phyloP scores from a whole-genome alignment of 2,329 filamentous ascomycete species.

The Fusarium palustre region DNA sequence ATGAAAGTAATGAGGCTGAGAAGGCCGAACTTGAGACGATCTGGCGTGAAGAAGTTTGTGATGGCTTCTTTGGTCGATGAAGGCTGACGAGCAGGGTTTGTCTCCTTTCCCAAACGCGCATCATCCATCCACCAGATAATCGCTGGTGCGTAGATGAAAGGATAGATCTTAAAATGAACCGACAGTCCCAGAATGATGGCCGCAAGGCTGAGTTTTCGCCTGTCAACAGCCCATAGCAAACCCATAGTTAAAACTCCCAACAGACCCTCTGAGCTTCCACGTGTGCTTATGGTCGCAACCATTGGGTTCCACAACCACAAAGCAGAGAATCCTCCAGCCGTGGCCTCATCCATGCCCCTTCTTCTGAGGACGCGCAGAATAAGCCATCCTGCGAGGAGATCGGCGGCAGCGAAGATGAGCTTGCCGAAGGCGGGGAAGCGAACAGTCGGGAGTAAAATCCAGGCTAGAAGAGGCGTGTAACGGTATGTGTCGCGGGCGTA shows the following conservation, averaged over 20 bases:
- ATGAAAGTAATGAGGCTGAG: slow-evolving; percentile 80
- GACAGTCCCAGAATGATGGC: slow-evolving; percentile 82
- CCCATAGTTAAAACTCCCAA: slow-evolving; percentile 86
- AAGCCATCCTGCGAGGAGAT: slow-evolving; percentile 86
- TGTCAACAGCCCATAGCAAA: slow-evolving; percentile 83
- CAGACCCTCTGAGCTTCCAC: slow-evolving; percentile 92
- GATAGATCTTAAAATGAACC: slow-evolving; percentile 99
- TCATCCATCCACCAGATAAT: slow-evolving; percentile 84
- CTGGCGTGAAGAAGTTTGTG: slow-evolving; percentile 61
- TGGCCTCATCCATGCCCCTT: slow-evolving; percentile 59
- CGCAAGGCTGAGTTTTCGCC: slow-evolving; percentile 71
- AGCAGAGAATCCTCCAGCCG: slow-evolving; percentile 80
- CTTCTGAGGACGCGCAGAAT: slow-evolving; percentile 61
- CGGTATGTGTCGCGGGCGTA: slow-evolving; percentile 95
- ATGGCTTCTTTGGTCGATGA: slow-evolving; percentile 44
- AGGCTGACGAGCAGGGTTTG: slow-evolving; percentile 6
- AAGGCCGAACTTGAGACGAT: slow-evolving; percentile 68
- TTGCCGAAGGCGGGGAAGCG: slow-evolving; percentile 88
- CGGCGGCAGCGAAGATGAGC: slow-evolving; percentile 82
- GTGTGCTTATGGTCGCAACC: slow-evolving; percentile 96
- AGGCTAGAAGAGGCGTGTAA: slow-evolving; percentile 93
- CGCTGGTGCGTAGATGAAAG: slow-evolving; percentile 90
- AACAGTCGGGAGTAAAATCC: slow-evolving; percentile 84
- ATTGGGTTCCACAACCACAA: slow-evolving; percentile 98
- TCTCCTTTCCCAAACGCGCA: slow-evolving; percentile 54